Conservation (phyloP, 345 rosid species). For the Melastoma malabathricum region DNA sequence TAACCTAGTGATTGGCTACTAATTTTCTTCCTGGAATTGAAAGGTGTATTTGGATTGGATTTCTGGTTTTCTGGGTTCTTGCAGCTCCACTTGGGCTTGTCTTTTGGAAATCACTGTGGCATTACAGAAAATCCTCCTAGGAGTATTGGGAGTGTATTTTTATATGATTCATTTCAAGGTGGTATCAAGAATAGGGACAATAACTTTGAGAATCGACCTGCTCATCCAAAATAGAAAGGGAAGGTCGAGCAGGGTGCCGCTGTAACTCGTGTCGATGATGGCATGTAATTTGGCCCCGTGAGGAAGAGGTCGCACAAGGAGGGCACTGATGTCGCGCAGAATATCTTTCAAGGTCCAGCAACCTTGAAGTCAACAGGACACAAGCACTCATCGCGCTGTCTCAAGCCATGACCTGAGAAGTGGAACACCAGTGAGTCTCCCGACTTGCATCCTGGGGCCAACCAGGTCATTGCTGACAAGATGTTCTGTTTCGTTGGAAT, state of each 20-base stretch:
- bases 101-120: no score
- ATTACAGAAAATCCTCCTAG: no score
- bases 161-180: no score
- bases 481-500: constrained; percentile 69
- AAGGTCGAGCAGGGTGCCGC: constrained; percentile 61
- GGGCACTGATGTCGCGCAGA: constrained; percentile 57
- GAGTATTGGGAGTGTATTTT: no score
- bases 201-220: constrained; percentile 18
- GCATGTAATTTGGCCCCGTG: constrained; percentile 60
- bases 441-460: constrained; percentile 48
- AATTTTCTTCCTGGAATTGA: no score
- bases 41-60: no score
- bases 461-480: constrained; percentile 51
- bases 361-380: constrained; percentile 67
- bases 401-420: constrained; percentile 74
- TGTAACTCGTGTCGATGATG: constrained; percentile 55
- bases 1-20: no score
- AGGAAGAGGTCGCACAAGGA: constrained; percentile 60
- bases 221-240: constrained; percentile 52
- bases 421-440: constrained; percentile 77
- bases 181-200: no score
- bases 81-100: no score
- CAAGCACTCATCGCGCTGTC: constrained; percentile 43
- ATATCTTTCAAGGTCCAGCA: constrained; percentile 45
- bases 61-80: no score